These are phyloP conservation scores for Gracilaria vermiculophylla DNA, from an alignment of 23 red algal genomes.

Conservation along the genomic window DNA sequence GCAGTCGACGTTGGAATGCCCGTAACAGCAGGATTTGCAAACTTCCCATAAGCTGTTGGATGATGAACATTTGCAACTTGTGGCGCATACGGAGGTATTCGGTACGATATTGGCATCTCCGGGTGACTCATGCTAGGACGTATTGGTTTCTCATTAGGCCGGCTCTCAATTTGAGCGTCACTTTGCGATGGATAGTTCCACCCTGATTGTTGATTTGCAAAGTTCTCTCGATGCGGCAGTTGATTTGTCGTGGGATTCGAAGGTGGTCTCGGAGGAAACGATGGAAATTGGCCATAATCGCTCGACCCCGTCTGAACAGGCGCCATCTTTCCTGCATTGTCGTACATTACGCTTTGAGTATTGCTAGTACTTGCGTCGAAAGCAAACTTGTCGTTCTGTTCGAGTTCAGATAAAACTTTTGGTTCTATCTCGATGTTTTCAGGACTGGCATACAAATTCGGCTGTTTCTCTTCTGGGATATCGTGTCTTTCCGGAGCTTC, in stretches of 20 bases:
- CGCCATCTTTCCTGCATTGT: neutral
- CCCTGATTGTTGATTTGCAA: neutral
- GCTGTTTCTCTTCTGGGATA: neutral
- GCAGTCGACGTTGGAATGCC: neutral
- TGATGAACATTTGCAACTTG: neutral
- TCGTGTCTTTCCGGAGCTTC: neutral
- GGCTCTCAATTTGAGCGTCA: neutral
- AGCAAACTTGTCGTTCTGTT: neutral
- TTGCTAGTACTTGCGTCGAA: neutral
- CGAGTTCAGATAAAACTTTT: neutral
- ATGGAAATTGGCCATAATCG: neutral
- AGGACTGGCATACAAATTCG: neutral
- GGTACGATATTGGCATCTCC: neutral
- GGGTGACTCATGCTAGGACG: neutral
- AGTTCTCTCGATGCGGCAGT: neutral
- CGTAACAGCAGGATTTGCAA: neutral
- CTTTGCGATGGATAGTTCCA: neutral
- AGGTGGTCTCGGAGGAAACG: neutral
- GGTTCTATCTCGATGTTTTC: conserved; percentile 4
- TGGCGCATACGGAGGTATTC: neutral
- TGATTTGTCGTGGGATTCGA: neutral
- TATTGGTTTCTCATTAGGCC: neutral
- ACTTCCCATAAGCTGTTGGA: neutral
- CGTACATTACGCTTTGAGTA: neutral
- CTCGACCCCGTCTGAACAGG: neutral